Evolutionary conservation across 345 rosid species (phyloP).

Genomic region (Citrus inodora): DNA sequence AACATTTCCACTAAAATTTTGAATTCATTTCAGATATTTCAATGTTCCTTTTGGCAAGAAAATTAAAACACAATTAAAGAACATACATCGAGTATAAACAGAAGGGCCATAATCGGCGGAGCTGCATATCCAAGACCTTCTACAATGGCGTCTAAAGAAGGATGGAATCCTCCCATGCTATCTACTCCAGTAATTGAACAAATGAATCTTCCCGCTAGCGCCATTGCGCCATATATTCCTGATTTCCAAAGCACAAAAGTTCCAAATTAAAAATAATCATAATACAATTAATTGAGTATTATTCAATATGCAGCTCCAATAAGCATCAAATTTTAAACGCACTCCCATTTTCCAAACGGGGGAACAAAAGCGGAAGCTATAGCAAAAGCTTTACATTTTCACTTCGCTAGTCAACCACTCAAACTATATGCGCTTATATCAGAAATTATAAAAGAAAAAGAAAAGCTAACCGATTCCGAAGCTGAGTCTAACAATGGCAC

Average conservation of each 20-base stretch:
- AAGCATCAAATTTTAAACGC: neutral
- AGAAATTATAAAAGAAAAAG: neutral
- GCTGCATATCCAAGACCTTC: conserved; percentile 90
- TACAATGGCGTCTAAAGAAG: conserved; percentile 67
- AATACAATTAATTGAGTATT: too few relatives aligned
- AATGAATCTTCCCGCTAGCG: conserved; percentile 76
- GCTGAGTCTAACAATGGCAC: conserved; percentile 79
- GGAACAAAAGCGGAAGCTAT: neutral
- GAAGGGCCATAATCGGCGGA: conserved; percentile 96
- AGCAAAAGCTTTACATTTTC: neutral
- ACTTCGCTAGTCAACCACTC: neutral
- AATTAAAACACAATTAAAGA: neutral
- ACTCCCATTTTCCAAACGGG: neutral
- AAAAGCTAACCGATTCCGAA: conserved; percentile 75
- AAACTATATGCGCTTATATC: neutral
- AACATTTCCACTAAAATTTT: neutral
- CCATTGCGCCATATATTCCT: conserved; percentile 98
- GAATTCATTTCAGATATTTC: neutral
- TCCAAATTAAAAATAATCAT: neutral
- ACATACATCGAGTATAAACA: conserved; percentile 81
- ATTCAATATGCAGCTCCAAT: neutral
- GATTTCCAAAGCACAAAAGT: neutral
- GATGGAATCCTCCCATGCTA: conserved; percentile 76
- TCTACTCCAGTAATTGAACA: conserved; percentile 88
- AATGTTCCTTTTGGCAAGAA: too few relatives aligned